A percentile compares a stretch with the other conserved stretches of the same genome.
phyloP scores from a whole-genome alignment of 352 stramenopile species.

The Phytopythium helicoides region DNA sequence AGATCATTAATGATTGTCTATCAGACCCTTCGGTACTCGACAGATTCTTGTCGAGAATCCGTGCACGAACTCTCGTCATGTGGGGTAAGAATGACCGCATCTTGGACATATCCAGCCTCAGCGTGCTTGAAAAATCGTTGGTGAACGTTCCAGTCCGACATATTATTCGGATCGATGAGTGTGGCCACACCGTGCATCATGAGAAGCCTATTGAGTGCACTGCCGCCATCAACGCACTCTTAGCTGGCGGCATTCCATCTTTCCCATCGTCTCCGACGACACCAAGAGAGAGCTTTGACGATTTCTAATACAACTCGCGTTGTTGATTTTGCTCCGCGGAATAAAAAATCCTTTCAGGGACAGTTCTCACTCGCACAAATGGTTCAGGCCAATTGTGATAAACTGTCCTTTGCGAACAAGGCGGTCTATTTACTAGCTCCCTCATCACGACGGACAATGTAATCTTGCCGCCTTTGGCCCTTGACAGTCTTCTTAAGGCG shows the following conservation, averaged over 20 bases:
- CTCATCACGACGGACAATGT: too few species aligned
- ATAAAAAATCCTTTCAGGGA: too few species aligned
- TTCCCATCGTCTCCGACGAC: too few species aligned
- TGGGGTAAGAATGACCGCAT: slow-evolving; percentile 74
- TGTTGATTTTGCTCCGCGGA: too few species aligned
- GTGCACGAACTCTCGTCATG: slow-evolving; percentile 55
- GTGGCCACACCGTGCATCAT: slow-evolving; percentile 69
- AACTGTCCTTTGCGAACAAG: too few species aligned
- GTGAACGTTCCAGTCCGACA: slow-evolving; percentile 26
- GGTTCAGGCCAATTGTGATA: too few species aligned
- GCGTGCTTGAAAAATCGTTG: slow-evolving; percentile 51
- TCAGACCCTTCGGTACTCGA: slow-evolving; percentile 57
- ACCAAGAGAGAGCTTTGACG: too few species aligned
- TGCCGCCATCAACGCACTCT: slow-evolving; percentile 44
- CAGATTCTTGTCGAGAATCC: slow-evolving; percentile 51
- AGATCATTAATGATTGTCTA: slow-evolving; percentile 56
- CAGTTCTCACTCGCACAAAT: too few species aligned
- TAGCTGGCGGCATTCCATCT: neutral
- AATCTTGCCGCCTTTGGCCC: neutral
- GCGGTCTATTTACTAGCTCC: neutral
- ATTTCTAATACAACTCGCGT: too few species aligned
- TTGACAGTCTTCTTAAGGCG: slow-evolving; percentile 11
- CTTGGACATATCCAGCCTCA: slow-evolving; percentile 66
- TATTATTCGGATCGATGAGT: slow-evolving; percentile 55
- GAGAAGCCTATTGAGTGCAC: slow-evolving; percentile 57